Evolutionary conservation across 2,329 filamentous ascomycete genomes (phyloP), one percentile per base, ranked within the genome.

Genomic region (Penicillium hordei): DNA sequence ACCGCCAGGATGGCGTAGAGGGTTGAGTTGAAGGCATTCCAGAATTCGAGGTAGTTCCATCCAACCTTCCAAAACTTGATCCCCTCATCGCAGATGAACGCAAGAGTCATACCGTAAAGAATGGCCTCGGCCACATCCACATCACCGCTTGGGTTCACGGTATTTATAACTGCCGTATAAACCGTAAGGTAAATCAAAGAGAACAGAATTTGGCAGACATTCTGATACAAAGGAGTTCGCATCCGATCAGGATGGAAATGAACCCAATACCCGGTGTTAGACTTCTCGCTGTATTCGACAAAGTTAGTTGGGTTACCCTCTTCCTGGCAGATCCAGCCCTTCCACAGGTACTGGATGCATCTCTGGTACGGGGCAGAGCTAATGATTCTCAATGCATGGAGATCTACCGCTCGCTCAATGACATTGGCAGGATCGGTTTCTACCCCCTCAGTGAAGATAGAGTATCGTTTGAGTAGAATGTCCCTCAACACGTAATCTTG

Each of bases 211-310:
- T 97, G 92, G 4, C 93, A 87, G 4, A 86, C 85, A 70, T 97
- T 99, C 76, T 99, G 94, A 70, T 97, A 97, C 51, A 90, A 81
- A 4, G 94, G 94, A 0, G 91, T 89, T 31, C 93, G 86, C 89
- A 99, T 96, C 36, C 94, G 89, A 72, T 97, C 93, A 0, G 94
- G 94, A 69, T 97, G 90, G 67, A 97, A 86, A 72, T 99, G 94
- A 1, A 83, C 79, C 78, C 88, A 85, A 75, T 94, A 95, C 44
- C 81, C 83, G 1, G 86, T 87, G 71, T 93, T 90, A 58, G 88
- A 90, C 72, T 91, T 91, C 59, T 91, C 82, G 65, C 88, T 86
- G 79, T 95, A 99, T 70, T 93, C 88, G 53, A 97, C 83, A 71
- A 99, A 99, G 52, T 86, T 87, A n/a, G 88, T 86, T 0, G 93